These are phyloP conservation scores for Ogataea trehaloabstinens DNA, from an alignment of 805 yeast species.

Conservation along the genomic window DNA sequence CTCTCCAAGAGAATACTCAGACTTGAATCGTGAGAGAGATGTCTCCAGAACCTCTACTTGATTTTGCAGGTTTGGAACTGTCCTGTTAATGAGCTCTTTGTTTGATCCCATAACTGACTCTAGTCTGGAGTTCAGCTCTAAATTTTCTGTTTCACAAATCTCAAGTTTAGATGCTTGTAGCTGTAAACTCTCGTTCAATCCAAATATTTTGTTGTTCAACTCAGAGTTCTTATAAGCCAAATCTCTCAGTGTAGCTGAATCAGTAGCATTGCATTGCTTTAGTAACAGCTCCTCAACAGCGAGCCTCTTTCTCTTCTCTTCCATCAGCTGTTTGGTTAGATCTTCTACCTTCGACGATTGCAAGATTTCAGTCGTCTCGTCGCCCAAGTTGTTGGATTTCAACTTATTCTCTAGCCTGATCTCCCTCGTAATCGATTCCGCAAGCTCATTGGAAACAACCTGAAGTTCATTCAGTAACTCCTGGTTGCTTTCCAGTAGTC, in stretches of 20 bases:
- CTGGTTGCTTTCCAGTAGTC: slow-evolving; percentile 57
- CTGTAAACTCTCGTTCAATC: slow-evolving; percentile 46
- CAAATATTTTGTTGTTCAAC: slow-evolving; percentile 44
- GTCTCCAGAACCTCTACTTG: slow-evolving; percentile 34
- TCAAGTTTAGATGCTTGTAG: slow-evolving; percentile 47
- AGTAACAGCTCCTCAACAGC: slow-evolving; percentile 71
- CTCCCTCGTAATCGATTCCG: slow-evolving; percentile 69
- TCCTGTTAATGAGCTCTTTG: slow-evolving; percentile 39
- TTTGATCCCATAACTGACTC: slow-evolving; percentile 40
- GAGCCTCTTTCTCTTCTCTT: slow-evolving; percentile 63
- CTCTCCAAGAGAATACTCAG: slow-evolving; percentile 21
- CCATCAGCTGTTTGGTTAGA: slow-evolving; percentile 55
- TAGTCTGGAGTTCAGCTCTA: slow-evolving; percentile 37
- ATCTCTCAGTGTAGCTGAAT: slow-evolving; percentile 49
- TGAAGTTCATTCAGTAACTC: slow-evolving; percentile 62
- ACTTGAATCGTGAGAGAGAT: slow-evolving; percentile 10
- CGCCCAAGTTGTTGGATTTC: slow-evolving; percentile 6
- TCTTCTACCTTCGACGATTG: slow-evolving; percentile 45
- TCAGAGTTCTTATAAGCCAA: slow-evolving; percentile 56
- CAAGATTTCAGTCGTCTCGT: slow-evolving; percentile 34
- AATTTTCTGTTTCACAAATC: slow-evolving; percentile 35
- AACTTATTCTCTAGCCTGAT: slow-evolving; percentile 52
- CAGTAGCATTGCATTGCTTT: slow-evolving; percentile 42
- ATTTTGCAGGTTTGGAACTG: slow-evolving; percentile 47
- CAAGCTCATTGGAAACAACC: slow-evolving; percentile 68